Evolutionary conservation across 495 filamentous ascomycete species (phyloP).

Genomic region (Tirmania nivea): DNA sequence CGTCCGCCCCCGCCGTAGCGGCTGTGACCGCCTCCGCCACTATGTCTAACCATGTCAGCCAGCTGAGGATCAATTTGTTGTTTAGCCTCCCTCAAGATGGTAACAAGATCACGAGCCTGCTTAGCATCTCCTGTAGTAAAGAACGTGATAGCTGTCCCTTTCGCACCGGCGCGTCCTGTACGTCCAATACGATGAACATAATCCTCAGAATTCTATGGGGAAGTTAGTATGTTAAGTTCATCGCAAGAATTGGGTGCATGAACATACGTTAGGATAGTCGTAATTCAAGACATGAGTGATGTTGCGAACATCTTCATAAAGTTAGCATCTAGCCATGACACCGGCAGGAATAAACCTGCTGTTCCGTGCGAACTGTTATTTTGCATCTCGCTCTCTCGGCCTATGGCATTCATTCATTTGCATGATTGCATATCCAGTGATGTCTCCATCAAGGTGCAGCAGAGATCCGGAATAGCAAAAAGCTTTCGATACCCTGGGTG

Average conservation of each 20-base stretch:
- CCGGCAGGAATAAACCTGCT: constrained; percentile 12
- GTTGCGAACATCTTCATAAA: constrained; percentile 92
- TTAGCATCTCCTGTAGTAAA: constrained; percentile 99
- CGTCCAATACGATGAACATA: constrained; percentile 97
- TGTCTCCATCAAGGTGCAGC: not conserved
- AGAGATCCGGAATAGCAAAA: not conserved
- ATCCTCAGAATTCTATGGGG: constrained; percentile 96
- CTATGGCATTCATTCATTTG: constrained; percentile 1
- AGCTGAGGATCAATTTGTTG: constrained; percentile 95
- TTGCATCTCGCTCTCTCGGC: constrained; percentile 21
- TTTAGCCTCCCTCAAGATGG: constrained; percentile 85
- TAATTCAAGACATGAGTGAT: constrained; percentile 99
- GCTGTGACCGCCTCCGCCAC: constrained; percentile 64
- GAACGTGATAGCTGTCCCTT: constrained; percentile 82
- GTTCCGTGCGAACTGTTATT: constrained; percentile 18
- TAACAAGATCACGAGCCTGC: constrained; percentile 85
- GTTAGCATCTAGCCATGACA: constrained; percentile 49
- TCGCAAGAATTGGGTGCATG: not conserved
- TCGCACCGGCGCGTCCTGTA: constrained; percentile 87
- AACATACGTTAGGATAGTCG: constrained; percentile 41
- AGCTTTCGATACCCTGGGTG: not conserved
- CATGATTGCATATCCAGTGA: not conserved
- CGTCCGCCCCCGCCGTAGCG: constrained; percentile 42
- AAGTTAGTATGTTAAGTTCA: constrained; percentile 3
- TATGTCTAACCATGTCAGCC: constrained; percentile 82